These are phyloP conservation scores for Trematosphaeria pertusa DNA, from an alignment of 2,329 filamentous ascomycete species.

Conservation along the genomic window DNA sequence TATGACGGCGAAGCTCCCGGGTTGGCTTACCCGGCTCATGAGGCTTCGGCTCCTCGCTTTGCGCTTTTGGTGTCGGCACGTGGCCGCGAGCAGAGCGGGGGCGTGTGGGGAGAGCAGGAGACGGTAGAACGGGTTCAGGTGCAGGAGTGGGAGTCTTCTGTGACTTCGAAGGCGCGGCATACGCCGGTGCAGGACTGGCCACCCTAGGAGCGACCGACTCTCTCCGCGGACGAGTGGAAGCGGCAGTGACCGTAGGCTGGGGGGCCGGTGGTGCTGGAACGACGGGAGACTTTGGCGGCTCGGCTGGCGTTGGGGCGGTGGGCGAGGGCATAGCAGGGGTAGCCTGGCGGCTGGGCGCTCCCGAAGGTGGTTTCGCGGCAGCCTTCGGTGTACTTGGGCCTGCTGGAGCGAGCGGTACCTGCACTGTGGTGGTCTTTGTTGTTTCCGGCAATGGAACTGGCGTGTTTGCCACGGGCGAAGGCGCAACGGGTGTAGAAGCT, in stretches of 20 bases:
- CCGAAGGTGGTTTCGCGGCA: conserved; percentile 9
- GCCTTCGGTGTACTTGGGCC: conserved; percentile 43
- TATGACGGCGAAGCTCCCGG: conserved; percentile 53
- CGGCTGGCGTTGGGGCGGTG: conserved; percentile 21
- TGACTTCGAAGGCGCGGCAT: conserved; percentile 22
- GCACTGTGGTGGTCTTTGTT: conserved; percentile 35
- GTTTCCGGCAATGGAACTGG: conserved; percentile 21
- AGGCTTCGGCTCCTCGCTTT: conserved; percentile 56
- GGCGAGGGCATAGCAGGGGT: conserved; percentile 27
- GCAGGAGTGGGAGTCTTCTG: conserved; percentile 27
- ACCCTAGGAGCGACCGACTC: conserved; percentile 40
- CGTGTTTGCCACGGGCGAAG: conserved; percentile 21
- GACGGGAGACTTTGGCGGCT: conserved; percentile 19
- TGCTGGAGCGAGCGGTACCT: conserved; percentile 55
- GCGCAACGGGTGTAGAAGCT: conserved; percentile 14
- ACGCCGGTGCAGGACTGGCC: conserved; percentile 26
- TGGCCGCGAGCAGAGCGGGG: conserved; percentile 50
- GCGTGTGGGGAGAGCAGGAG: conserved; percentile 27
- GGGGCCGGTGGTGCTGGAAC: conserved; percentile 13
- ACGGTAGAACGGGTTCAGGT: conserved; percentile 19
- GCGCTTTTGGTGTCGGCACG: conserved; percentile 51
- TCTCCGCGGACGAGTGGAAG: conserved; percentile 43
- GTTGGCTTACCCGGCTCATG: conserved; percentile 44
- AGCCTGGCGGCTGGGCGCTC: conserved; percentile 17
- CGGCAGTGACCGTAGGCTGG: conserved; percentile 32